Conservation (phyloP, 192 early-diverging fungal genomes). For the Chytriomyces sp. region DNA sequence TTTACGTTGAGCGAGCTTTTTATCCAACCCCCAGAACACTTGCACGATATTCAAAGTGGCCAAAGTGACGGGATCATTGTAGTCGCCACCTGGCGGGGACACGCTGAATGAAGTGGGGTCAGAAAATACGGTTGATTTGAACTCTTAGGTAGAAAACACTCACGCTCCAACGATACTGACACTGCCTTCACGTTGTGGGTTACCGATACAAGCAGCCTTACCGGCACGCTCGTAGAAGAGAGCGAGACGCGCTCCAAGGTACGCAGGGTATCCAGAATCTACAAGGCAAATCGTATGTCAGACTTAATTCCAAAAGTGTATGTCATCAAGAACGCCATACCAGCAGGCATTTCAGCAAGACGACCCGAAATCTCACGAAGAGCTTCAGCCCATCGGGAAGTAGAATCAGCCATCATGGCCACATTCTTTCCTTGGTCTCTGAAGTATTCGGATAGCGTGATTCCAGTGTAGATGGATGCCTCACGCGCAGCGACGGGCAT, state of each 20-base stretch:
- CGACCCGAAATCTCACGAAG: slow-evolving; percentile 99
- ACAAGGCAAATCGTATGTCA: not conserved
- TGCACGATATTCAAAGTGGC: slow-evolving; percentile 98
- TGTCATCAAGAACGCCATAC: slow-evolving; percentile 30
- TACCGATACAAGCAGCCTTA: slow-evolving; percentile 93
- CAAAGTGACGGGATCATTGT: slow-evolving; percentile 97
- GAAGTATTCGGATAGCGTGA: slow-evolving; percentile 99
- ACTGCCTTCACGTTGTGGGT: slow-evolving; percentile 88
- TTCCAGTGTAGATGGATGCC: slow-evolving; percentile 99
- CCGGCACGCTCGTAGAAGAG: slow-evolving; percentile 99
- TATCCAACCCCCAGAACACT: slow-evolving; percentile 99
- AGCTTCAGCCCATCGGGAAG: slow-evolving; percentile 99
- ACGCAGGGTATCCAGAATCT: slow-evolving; percentile 98
- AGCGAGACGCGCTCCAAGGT: slow-evolving; percentile 95
- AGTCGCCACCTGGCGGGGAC: slow-evolving; percentile 99
- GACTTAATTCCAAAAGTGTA: too few species aligned
- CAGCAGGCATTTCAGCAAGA: slow-evolving; percentile 99
- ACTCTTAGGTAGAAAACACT: slow-evolving; percentile 31
- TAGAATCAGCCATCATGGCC: slow-evolving; percentile 99
- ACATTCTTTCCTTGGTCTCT: slow-evolving; percentile 99
- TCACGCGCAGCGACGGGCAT: slow-evolving; percentile 99
- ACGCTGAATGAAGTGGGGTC: slow-evolving; percentile 60
- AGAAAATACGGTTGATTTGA: not conserved
- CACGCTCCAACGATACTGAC: slow-evolving; percentile 97
- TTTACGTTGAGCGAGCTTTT: slow-evolving; percentile 99